Base-by-base conservation (phyloP, 2,329 filamentous ascomycete species). In the Teratosphaeria gauchensis region DNA sequence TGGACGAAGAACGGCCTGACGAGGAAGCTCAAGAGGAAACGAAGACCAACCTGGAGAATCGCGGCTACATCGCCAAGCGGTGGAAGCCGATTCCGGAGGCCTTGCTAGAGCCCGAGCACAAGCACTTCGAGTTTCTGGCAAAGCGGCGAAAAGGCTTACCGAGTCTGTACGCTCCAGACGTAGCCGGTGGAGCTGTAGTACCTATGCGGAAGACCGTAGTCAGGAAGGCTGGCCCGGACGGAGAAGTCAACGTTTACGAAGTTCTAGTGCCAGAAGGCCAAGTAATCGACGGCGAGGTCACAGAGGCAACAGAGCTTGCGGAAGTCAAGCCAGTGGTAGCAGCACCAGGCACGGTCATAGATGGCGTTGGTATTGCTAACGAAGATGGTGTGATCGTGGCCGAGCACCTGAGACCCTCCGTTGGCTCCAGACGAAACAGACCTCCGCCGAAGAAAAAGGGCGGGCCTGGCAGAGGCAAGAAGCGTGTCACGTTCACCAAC, bases 191-290 rank as follows among this genome's bases (percentile, higher is more conserved):
- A 21, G 62, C 62, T 21, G 53, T 62, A 8, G 66, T 67, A 1
- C 60, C 84, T 3, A 89, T 94, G 66, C 86, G 89, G 7, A 88
- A 88, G 68, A 90, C 89, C 0, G 94, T 88, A 24, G 89, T 96
- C 56, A 30, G 19, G 11, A 85, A 87, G 64, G 77, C 87, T 11
- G 85, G 87, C 4, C 84, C 84, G 0, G 81, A 79, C 28, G 92
- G 92, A 28, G 92, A 92, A 66, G 82, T 89, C 9, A 90, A 89
- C 61, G 86, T 92, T 1, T 90, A 94, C 72, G 90, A 95, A 67
- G 85, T 94, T 7, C 88, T 90, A 21, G 81, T 95, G 3, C 83
- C 85, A 4, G 88, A 92, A 59, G 91, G 90, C 0, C 88, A 94
- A 70, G 78, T 79, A 4, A 82, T 95, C 0, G 88, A 92, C 63